These are phyloP conservation scores for Boletus hoseneyae DNA, from an alignment of 1,284 basidiomycete species.

Conservation along the genomic window DNA sequence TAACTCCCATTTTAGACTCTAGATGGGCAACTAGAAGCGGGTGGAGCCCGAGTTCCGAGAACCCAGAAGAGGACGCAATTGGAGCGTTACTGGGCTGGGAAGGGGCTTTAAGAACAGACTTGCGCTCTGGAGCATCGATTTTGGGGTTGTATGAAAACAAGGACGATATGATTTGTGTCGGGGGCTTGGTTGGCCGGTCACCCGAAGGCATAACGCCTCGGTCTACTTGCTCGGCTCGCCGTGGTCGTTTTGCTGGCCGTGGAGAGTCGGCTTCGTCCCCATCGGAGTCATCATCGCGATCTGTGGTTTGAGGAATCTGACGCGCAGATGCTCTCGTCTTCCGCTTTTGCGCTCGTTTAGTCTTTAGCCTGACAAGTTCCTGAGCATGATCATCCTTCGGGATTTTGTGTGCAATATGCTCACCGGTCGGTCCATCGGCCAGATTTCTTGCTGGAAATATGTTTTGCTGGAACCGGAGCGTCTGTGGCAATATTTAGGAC, in stretches of 20 bases:
- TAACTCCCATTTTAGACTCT: conserved; percentile 76
- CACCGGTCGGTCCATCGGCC: conserved; percentile 86
- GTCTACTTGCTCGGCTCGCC: conserved; percentile 35
- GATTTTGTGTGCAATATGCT: conserved; percentile 19
- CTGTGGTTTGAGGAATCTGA: conserved; percentile 19
- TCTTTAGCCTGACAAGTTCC: conserved; percentile 54
- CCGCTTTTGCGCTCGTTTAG: conserved; percentile 64
- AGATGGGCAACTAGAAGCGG: conserved; percentile 82
- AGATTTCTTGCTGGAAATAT: conserved; percentile 50
- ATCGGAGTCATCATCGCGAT: conserved; percentile 15
- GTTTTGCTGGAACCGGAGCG: conserved; percentile 28
- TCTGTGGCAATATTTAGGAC: conserved; percentile 64
- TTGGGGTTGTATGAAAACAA: conserved; percentile 85
- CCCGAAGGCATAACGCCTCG: conserved; percentile 14
- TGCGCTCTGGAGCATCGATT: conserved; percentile 43
- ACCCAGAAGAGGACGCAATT: conserved; percentile 67
- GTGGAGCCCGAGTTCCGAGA: conserved; percentile 75
- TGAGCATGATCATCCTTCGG: conserved; percentile 2
- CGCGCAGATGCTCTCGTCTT: conserved; percentile 41
- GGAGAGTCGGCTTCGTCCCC: conserved; percentile 20
- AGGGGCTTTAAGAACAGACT: conserved; percentile 27
- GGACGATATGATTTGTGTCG: conserved; percentile 83
- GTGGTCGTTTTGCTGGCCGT: conserved; percentile 49
- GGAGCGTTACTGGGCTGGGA: conserved; percentile 82
- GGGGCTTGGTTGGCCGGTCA: conserved; percentile 33